Base-by-base conservation (phyloP, 495 filamentous ascomycete species). In the Penicillium goetzii region DNA sequence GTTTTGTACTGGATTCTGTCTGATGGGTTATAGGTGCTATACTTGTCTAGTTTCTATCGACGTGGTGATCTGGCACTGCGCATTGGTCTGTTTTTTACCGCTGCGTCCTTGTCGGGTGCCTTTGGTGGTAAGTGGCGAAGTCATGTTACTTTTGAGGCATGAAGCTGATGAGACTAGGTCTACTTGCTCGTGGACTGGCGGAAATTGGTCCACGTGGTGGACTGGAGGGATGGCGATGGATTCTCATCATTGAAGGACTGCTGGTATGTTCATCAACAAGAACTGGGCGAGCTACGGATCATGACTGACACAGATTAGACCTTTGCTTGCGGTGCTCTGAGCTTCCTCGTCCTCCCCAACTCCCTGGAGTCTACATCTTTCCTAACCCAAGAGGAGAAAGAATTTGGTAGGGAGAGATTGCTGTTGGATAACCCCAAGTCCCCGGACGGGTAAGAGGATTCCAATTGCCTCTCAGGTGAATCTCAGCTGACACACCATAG, bases 11-110 rank as follows among this genome's bases (percentile, higher is more conserved):
- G 17, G 5, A 40, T 14, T 9, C 53, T 30, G 40, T 49, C 50
- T 28, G 19, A 59, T n/a, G 9, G 32, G 47, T n/a, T 8, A 23
- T 32, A 81, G 79, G 74, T 83, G 0, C 87, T 92, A 56, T 89
- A 92, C 63, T 78, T 92, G 21, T 91, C 90, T 2, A 87, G 85
- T 67, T 93, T 91, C 84, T 93, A 92, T 62, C 76, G 80, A 66
- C 74, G 87, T 15, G 83, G 85, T 57, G 89, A 92, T 68, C 80
- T 86, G 52, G 90, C 92, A 59, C 79, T 84, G 49, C 85, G 90
- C n/a, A 85, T 88, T 68, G 90, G 89, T 26, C 74, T 89, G 57
- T 93, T 93, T 72, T 92, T 90, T 78, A 86, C 85, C n/a, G 84
- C 88, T 4, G 89, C 88, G 1, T 87, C 84, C 21, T 67, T 91